Base-by-base conservation (phyloP, 495 filamentous ascomycete species). In the Symbiotaphrina buchneri region DNA sequence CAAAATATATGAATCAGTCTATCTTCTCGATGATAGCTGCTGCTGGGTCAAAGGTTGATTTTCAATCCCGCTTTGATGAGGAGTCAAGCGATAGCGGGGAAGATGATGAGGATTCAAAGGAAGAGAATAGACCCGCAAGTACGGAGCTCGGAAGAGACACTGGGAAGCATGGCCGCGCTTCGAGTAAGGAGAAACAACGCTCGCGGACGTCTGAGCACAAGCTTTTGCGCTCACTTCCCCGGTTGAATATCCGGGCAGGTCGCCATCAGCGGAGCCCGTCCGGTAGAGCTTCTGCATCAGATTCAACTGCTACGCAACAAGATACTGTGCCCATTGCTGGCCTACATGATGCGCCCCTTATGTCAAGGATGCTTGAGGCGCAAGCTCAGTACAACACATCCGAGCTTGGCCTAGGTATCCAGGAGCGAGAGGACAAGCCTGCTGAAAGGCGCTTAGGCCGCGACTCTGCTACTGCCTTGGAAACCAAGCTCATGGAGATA, bases 21-120 rank as follows among this genome's bases (percentile, higher is more conserved):
- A 64, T 97, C 31, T 92, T 94, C 50, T 83, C 81, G 31, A 63
- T 97, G 52, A 84, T 97, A 37, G 79, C 84, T 10, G 76, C 80
- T n/a, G 82, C 81, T 23, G 81, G 80, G 4, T 79, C 77, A 32
- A 66, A 65, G 28, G 71, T 71, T 14, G 74, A 85, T 45, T 79
- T 85, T 46, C 68, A 74, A 46, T 62, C 74, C 31, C 64, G 76
- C 21, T 87, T 92, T 45, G 77, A 87, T 39, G 74, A 70, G 18
- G 66, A 67, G 24, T 74, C 68, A 20, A 84, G 78, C 34, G 84
- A 85, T 36, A 83, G 82, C 33, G 74, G 79, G 21, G 71, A 63
- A 10, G 72, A 68, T 6, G 50, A 52, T 5, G 18, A 10, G 11
- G 2, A 27, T 10, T 15, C 30, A 26, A 4, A 1, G 10, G 30